These are phyloP conservation scores for Sutorius australiensis DNA, from an alignment of 768 basidiomycete genomes.

Conservation along the genomic window DNA sequence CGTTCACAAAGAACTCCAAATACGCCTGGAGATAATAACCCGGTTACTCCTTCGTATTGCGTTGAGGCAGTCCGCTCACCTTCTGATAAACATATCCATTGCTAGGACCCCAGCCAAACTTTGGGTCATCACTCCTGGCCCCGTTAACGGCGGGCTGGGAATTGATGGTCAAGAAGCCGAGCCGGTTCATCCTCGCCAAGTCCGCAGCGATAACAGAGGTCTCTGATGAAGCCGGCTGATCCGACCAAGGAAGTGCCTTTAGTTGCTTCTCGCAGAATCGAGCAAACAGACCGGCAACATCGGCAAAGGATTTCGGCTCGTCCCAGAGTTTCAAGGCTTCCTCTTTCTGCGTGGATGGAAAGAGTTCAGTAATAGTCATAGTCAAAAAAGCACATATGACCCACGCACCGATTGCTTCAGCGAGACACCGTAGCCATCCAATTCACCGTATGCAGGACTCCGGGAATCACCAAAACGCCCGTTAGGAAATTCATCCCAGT, in stretches of 20 bases:
- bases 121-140: constrained; percentile 74
- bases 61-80: constrained; percentile 37
- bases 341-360: constrained; percentile 60
- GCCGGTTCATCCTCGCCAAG: constrained; percentile 80
- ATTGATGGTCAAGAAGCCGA: constrained; percentile 96
- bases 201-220: constrained; percentile 75
- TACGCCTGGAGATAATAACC: constrained; percentile 62
- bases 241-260: constrained; percentile 89
- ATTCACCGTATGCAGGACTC: constrained; percentile 95
- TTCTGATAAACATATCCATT: constrained; percentile 97
- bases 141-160: constrained; percentile 96
- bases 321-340: constrained; percentile 90
- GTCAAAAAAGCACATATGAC: neutral
- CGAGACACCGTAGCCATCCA: constrained; percentile 94
- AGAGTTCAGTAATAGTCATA: constrained; percentile 4
- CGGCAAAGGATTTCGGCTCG: constrained; percentile 59
- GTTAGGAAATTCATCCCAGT: constrained; percentile 99
- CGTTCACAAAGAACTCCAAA: constrained; percentile 90
- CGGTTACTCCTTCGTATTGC: neutral
- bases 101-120: constrained; percentile 90
- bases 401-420: constrained; percentile 78
- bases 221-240: constrained; percentile 80
- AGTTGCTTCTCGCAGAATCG: constrained; percentile 77
- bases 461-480: constrained; percentile 97
- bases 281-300: constrained; percentile 72